Conservation (phyloP, 176 grass and related monocot genomes). For the Aegilops tauschii region DNA sequence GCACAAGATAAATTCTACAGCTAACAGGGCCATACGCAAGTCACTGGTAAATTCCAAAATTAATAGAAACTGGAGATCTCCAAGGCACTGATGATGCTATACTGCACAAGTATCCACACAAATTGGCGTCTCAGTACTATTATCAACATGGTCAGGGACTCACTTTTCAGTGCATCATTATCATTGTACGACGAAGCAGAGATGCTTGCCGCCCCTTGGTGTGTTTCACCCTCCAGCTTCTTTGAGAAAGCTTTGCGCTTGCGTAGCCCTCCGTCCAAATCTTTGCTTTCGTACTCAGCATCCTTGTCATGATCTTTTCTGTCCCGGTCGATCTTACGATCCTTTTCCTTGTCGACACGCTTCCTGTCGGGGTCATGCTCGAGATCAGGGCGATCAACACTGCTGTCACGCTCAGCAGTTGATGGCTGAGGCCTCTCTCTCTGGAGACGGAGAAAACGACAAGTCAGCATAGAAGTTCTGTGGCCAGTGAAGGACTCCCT, state of each 20-base stretch:
- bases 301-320: conserved; percentile 57
- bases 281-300: conserved; percentile 50
- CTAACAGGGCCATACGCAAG: background rate
- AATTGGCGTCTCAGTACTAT: background rate
- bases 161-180: conserved; percentile 70
- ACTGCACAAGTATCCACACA: background rate
- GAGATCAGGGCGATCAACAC: conserved; percentile 55
- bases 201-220: conserved; percentile 35
- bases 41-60: conserved; percentile 4
- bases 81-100: background rate
- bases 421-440: conserved; percentile 47
- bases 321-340: conserved; percentile 47
- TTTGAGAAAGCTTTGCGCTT: conserved; percentile 29
- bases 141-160: conserved; percentile 28
- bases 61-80: conserved; percentile 5
- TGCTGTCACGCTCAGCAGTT: conserved; percentile 49
- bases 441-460: conserved; percentile 34
- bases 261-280: conserved; percentile 34
- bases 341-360: conserved; percentile 45
- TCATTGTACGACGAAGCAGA: conserved; percentile 60
- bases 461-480: background rate
- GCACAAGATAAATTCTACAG: conserved; percentile 6
- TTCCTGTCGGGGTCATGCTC: conserved; percentile 52
- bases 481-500: background rate
- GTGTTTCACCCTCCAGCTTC: conserved; percentile 33